A percentile compares a stretch with the other conserved stretches of the same genome.
These are phyloP conservation scores for Pseudisothecium myosuroides DNA, from an alignment of 225 moss, liverwort and hornwort species.

Conservation along the genomic window DNA sequence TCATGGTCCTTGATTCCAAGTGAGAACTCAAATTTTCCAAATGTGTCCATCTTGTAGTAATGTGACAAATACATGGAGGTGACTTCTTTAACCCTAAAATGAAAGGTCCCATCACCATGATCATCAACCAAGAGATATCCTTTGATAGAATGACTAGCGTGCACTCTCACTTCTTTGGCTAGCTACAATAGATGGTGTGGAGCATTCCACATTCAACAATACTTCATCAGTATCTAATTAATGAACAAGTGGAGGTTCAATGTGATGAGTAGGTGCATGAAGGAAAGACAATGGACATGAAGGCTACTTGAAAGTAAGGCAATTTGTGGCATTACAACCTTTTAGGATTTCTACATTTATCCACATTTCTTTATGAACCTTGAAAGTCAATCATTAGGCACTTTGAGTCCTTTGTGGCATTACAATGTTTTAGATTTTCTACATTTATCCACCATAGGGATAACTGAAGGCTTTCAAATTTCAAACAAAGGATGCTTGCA, in stretches of 20 bases:
- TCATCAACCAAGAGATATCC: neutral
- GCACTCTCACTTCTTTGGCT: neutral
- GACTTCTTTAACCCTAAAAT: neutral
- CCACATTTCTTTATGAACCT: neutral
- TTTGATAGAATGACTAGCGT: neutral
- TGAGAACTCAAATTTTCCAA: neutral
- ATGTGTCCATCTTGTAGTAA: neutral
- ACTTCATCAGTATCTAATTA: too few relatives aligned
- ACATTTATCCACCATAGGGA: neutral
- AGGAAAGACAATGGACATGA: too few relatives aligned
- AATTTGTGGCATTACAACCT: neutral
- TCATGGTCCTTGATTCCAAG: neutral
- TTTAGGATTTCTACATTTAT: neutral
- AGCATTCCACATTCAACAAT: neutral
- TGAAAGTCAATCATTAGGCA: neutral
- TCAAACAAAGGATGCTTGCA: neutral
- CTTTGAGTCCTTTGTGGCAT: neutral
- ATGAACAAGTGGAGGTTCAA: neutral
- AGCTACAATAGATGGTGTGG: neutral
- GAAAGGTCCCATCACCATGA: neutral
- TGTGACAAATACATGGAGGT: neutral
- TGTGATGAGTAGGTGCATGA: neutral
- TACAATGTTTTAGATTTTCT: accelerated
- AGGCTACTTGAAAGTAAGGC: neutral
- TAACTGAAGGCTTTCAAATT: neutral